Conservation (phyloP, 495 filamentous ascomycete species). For the Aspergillus panamensis region DNA sequence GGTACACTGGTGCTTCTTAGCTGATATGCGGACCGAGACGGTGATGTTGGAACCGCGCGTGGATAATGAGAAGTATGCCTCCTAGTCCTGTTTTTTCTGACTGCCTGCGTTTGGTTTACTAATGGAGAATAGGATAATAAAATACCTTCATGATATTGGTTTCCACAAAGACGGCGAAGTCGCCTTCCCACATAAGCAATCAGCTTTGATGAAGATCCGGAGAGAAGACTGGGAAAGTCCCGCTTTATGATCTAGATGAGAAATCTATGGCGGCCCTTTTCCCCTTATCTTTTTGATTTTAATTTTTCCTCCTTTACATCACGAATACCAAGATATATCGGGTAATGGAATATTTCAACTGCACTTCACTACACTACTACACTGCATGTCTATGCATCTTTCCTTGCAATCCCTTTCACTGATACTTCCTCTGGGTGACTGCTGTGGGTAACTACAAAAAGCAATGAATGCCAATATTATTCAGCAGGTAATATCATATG, state of each 20-base stretch:
- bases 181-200: conserved; percentile 88
- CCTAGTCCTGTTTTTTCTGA: background rate
- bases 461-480: no score
- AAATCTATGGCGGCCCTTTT: background rate
- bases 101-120: background rate
- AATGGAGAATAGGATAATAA: conserved; percentile 59
- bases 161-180: conserved; percentile 89
- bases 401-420: no score
- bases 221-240: conserved; percentile 83
- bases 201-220: conserved; percentile 77
- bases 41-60: conserved; percentile 86
- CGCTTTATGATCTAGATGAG: conserved; percentile 47
- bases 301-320: no score
- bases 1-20: conserved; percentile 77
- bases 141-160: conserved; percentile 68
- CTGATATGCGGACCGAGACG: conserved; percentile 76
- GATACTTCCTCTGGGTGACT: no score
- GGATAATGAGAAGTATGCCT: conserved; percentile 79
- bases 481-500: no score
- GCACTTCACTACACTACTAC: no score
- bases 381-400: no score
- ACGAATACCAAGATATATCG: no score
- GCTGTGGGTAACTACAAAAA: no score
- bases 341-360: no score
- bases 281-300: background rate